These are phyloP conservation scores for Cladosporium phlei DNA, from an alignment of 2,329 filamentous ascomycete species.

Conservation along the genomic window DNA sequence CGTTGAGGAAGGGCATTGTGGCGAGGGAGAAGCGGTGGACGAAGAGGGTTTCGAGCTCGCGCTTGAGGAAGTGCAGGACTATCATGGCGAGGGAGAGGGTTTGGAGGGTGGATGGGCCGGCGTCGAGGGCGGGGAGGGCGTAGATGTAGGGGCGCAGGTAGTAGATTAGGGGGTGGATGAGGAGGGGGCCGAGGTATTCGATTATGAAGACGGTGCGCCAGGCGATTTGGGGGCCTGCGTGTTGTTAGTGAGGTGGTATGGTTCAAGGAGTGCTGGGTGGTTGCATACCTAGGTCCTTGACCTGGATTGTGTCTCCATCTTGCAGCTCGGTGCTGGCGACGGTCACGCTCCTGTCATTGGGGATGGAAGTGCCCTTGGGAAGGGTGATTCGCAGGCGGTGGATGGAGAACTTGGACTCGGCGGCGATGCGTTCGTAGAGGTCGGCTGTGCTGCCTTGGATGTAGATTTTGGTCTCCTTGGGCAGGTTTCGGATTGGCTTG, in stretches of 20 bases:
- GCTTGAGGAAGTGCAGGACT: constrained; percentile 83
- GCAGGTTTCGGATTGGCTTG: constrained; percentile 58
- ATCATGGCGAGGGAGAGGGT: constrained; percentile 69
- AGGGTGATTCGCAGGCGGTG: constrained; percentile 62
- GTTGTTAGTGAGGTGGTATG: background rate
- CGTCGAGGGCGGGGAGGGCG: constrained; percentile 40
- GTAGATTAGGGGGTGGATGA: constrained; percentile 75
- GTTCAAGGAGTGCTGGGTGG: no score
- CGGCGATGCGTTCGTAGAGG: constrained; percentile 55
- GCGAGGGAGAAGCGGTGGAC: constrained; percentile 91
- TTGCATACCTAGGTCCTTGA: constrained; percentile 85
- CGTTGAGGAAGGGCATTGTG: constrained; percentile 87
- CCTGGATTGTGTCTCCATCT: constrained; percentile 62
- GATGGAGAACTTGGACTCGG: constrained; percentile 50
- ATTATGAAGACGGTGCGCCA: constrained; percentile 94
- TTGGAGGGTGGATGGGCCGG: constrained; percentile 59
- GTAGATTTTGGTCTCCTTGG: constrained; percentile 50
- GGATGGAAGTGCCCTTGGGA: constrained; percentile 55
- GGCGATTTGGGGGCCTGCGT: constrained; percentile 73
- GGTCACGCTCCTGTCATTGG: constrained; percentile 50
- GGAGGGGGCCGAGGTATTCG: constrained; percentile 87
- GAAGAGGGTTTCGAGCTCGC: constrained; percentile 89
- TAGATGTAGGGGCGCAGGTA: constrained; percentile 69
- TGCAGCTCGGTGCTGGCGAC: constrained; percentile 53
- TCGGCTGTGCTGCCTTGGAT: constrained; percentile 49